A percentile compares a stretch with the other conserved stretches of the same genome.
phyloP scores from a whole-genome alignment of 768 basidiomycete species.

The Tricholoma sp. region DNA sequence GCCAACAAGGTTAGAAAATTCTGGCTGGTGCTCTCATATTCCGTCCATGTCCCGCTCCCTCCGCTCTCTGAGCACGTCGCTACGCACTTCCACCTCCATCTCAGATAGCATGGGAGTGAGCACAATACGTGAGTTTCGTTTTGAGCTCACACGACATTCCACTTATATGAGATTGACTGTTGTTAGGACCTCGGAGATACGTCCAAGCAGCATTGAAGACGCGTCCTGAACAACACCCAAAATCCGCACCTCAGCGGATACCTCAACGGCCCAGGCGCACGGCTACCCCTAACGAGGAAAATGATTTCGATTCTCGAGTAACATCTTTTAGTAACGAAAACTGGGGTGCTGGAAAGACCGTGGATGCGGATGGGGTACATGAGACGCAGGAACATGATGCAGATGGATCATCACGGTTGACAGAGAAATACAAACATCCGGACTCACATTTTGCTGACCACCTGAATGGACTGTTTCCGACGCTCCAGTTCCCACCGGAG shows the following conservation, averaged over 20 bases:
- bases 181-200: slow-evolving; percentile 20
- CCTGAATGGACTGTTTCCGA: slow-evolving; percentile 56
- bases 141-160: slow-evolving; percentile 4
- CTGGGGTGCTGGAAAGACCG: slow-evolving; percentile 7
- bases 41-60: slow-evolving; percentile 24
- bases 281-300: slow-evolving; percentile 7
- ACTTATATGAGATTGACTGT: slow-evolving; percentile 1
- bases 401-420: slow-evolving; percentile 5
- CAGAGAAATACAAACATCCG: slow-evolving; percentile 12
- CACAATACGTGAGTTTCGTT: not conserved
- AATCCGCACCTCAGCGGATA: slow-evolving; percentile 13
- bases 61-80: slow-evolving; percentile 21
- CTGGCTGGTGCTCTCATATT: slow-evolving; percentile 5
- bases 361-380: not conserved
- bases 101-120: slow-evolving; percentile 7
- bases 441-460: slow-evolving; percentile 41
- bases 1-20: slow-evolving; percentile 5
- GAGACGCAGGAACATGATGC: slow-evolving; percentile 1
- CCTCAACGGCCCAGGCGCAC: slow-evolving; percentile 1
- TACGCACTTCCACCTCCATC: slow-evolving; percentile 13
- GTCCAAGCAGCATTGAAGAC: slow-evolving; percentile 22
- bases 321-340: not conserved
- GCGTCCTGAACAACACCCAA: slow-evolving; percentile 14
- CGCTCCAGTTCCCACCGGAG: slow-evolving; percentile 65
- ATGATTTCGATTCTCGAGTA: slow-evolving; percentile 4